Conservation (phyloP, 345 rosid genomes). For the Lepidium aucheri region DNA sequence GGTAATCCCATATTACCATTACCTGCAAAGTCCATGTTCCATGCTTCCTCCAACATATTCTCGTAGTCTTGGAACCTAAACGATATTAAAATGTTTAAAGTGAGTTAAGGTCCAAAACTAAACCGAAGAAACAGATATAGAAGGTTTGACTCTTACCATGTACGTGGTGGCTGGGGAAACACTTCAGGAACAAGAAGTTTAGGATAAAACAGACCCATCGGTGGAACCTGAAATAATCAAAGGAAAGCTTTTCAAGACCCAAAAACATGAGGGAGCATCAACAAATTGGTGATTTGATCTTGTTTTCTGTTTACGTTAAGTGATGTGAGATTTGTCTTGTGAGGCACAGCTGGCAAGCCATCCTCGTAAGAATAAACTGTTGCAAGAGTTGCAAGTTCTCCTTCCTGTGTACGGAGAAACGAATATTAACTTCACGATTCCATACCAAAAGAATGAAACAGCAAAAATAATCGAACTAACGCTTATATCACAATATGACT, state of each 20-base stretch:
- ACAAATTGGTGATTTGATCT: not conserved
- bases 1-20: constrained; percentile 61
- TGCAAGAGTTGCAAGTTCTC: constrained; percentile 60
- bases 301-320: constrained; percentile 45
- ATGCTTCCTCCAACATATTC: constrained; percentile 89
- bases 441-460: constrained; percentile 1
- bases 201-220: constrained; percentile 93
- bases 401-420: constrained; percentile 42
- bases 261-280: not conserved
- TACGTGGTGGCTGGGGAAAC: constrained; percentile 77
- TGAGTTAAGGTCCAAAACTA: not conserved
- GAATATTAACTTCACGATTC: not conserved
- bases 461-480: constrained; percentile 32
- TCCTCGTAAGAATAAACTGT: constrained; percentile 74
- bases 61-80: constrained; percentile 79
- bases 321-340: constrained; percentile 75
- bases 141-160: constrained; percentile 61
- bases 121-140: constrained; percentile 2
- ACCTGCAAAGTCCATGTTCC: constrained; percentile 74
- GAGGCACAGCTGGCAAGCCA: constrained; percentile 61
- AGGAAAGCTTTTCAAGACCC: not conserved
- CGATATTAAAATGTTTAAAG: not conserved
- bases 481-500: constrained; percentile 65
- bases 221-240: constrained; percentile 62
- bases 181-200: constrained; percentile 79